Evolutionary conservation across 495 filamentous ascomycete genomes (phyloP).

Genomic region (Hypoxylon perforatum): DNA sequence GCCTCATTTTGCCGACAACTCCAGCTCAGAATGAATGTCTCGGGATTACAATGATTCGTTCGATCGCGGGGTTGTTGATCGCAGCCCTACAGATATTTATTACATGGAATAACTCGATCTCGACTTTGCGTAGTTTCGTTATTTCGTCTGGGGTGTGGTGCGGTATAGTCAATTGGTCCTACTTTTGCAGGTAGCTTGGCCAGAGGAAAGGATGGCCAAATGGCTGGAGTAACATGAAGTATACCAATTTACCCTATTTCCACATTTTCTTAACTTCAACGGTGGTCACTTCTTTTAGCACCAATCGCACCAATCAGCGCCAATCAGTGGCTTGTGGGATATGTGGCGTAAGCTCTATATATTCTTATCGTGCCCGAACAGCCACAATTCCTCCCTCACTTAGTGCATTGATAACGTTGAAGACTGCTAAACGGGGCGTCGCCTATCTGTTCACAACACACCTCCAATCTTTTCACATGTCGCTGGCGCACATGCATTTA

Average conservation of each 20-base stretch:
- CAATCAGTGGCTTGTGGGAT: constrained; percentile 25
- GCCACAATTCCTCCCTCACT: constrained; percentile 11
- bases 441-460: too few relatives aligned
- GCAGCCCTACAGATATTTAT: constrained; percentile 30
- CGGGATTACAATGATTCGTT: constrained; percentile 32
- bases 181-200: too few relatives aligned
- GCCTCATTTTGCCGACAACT: constrained; percentile 74
- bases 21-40: constrained; percentile 26
- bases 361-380: not conserved
- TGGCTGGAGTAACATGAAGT: too few relatives aligned
- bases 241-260: constrained; percentile 9
- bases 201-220: too few relatives aligned
- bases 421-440: too few relatives aligned
- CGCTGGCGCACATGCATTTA: not conserved
- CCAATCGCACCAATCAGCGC: constrained; percentile 23
- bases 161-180: too few relatives aligned
- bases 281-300: constrained; percentile 41
- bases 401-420: too few relatives aligned
- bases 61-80: constrained; percentile 29
- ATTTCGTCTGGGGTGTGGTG: not conserved
- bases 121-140: not conserved
- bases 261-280: constrained; percentile 34
- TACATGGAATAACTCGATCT: constrained; percentile 23
- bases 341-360: constrained; percentile 5
- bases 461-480: too few relatives aligned